phyloP scores from a whole-genome alignment of 2,329 filamentous ascomycete species.

The Phyllosticta citriasiana region DNA sequence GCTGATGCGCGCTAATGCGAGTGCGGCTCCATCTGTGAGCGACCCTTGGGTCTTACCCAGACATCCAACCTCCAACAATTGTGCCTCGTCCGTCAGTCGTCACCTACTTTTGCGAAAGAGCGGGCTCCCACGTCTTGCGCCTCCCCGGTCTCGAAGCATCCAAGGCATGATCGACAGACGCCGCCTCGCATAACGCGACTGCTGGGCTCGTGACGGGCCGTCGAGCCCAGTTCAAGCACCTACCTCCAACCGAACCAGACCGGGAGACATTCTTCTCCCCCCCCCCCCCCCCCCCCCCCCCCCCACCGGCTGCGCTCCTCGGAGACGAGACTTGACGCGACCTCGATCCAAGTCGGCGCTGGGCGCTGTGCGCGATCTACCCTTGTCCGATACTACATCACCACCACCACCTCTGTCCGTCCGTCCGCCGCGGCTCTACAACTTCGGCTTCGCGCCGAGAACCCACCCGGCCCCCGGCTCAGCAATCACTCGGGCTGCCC shows the following conservation, averaged over 20 bases:
- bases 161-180: slow-evolving; percentile 5
- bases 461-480: not conserved
- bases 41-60: too few species aligned
- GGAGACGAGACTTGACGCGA: not conserved
- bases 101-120: not conserved
- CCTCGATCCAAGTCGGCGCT: not conserved
- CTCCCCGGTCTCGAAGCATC: not conserved
- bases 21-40: too few species aligned
- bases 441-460: not conserved
- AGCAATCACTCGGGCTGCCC: not conserved
- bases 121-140: not conserved
- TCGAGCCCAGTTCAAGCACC: slow-evolving; percentile 5
- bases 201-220: slow-evolving; percentile 8
- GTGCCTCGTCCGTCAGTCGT: not conserved
- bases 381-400: not conserved
- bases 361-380: not conserved
- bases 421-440: not conserved
- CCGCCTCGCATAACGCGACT: slow-evolving; percentile 8
- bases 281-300: not conserved
- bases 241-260: not conserved
- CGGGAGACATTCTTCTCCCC: not conserved
- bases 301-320: not conserved
- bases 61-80: too few species aligned
- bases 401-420: not conserved
- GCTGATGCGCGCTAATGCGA: too few species aligned